Conservation (phyloP, 208 protist species). For the Trypanosoma lewisi region DNA sequence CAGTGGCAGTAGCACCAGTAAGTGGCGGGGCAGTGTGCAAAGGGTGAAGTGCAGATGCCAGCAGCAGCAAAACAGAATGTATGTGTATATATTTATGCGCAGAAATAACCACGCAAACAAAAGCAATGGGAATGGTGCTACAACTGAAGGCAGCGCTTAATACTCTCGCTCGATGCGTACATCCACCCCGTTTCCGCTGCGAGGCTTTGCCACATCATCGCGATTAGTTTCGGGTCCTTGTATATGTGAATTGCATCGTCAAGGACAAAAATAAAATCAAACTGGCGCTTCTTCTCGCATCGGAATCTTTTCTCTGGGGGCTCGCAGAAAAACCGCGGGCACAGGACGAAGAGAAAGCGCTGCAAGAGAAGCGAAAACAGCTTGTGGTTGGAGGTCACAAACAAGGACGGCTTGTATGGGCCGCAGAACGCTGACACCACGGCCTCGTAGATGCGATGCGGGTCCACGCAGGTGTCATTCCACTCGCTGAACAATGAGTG, state of each 20-base stretch:
- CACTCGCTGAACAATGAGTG: too few relatives aligned
- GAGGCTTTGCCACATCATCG: conserved; percentile 3
- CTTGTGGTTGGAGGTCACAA: conserved; percentile 7
- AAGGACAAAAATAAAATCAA: conserved; percentile 13
- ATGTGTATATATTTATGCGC: not conserved
- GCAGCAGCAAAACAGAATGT: not conserved
- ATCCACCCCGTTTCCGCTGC: not conserved
- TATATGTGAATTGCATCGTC: conserved; percentile 1
- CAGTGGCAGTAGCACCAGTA: too few relatives aligned
- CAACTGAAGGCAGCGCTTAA: not conserved
- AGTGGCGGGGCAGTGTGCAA: too few relatives aligned
- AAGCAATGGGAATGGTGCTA: not conserved
- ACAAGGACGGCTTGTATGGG: not conserved
- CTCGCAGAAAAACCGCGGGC: conserved; percentile 6
- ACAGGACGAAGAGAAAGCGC: conserved; percentile 12
- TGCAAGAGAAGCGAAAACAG: conserved; percentile 1
- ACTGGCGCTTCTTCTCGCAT: not conserved
- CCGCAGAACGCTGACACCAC: not conserved
- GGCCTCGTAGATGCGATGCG: not conserved
- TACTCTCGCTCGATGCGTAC: not conserved
- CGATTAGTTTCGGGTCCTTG: not conserved
- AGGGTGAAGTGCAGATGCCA: too few relatives aligned
- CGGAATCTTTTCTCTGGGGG: not conserved
- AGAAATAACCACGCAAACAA: too few relatives aligned
- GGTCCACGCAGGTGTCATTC: too few relatives aligned